Percentiles rank a stretch among this genome's conserved stretches.
Evolutionary conservation across 768 basidiomycete species (phyloP).

Genomic region (Pleurotus platypus): DNA sequence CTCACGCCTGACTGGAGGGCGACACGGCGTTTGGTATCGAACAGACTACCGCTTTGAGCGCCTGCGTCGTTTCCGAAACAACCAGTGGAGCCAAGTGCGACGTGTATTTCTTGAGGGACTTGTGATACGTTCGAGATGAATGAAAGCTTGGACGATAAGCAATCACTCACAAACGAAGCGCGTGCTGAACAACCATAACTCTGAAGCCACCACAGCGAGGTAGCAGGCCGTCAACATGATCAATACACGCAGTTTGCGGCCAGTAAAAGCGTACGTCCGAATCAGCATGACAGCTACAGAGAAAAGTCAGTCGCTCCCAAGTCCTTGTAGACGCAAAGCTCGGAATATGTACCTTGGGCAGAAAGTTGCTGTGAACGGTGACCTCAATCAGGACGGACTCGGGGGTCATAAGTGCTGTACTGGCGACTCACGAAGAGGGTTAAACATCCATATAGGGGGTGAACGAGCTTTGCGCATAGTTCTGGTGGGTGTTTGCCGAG

Average conservation of each 20-base stretch:
- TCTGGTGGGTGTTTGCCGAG: constrained; percentile 15
- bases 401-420: neutral
- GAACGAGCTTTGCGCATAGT: constrained; percentile 16
- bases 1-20: constrained; percentile 12
- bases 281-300: constrained; percentile 19
- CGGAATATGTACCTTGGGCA: constrained; percentile 14
- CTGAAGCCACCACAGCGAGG: constrained; percentile 12
- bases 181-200: constrained; percentile 21
- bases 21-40: neutral
- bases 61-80: constrained; percentile 12
- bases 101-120: constrained; percentile 10
- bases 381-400: neutral
- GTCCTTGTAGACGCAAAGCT: neutral
- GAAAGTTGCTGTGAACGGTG: constrained; percentile 12
- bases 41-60: neutral
- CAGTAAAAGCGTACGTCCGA: constrained; percentile 25
- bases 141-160: too few species aligned
- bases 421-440: constrained; percentile 19
- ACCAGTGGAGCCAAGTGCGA: constrained; percentile 5
- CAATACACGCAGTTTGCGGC: constrained; percentile 12
- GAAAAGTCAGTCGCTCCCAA: neutral
- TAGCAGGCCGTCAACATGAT: constrained; percentile 13
- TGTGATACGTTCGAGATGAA: neutral
- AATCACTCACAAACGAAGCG: constrained; percentile 14
- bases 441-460: constrained; percentile 17